These are phyloP conservation scores for Lithospermum erythrorhizon DNA, from an alignment of 257 asterid genomes.

Conservation along the genomic window DNA sequence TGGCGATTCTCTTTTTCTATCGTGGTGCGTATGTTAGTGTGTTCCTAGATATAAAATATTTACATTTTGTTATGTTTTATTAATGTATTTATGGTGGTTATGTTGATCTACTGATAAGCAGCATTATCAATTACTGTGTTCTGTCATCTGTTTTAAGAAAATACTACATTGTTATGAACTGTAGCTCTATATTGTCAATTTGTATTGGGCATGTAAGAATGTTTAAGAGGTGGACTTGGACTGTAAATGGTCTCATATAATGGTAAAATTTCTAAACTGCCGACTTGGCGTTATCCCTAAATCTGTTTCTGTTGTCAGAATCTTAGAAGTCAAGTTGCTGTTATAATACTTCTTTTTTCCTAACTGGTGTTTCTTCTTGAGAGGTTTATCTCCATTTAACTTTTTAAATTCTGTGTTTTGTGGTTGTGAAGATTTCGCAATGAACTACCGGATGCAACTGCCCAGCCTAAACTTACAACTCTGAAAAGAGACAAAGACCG, in stretches of 20 bases:
- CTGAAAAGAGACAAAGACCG: conserved; percentile 76
- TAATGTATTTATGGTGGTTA: background rate
- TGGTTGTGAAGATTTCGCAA: conserved; percentile 70
- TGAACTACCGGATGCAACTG: conserved; percentile 96
- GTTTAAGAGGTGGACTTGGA: background rate
- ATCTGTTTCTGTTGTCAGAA: too few relatives aligned
- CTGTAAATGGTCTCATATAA: background rate
- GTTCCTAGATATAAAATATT: too few relatives aligned
- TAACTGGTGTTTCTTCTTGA: background rate
- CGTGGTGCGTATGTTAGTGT: too few relatives aligned
- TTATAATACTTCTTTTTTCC: background rate
- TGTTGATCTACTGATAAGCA: background rate
- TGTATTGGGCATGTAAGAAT: background rate
- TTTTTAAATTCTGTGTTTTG: conserved; percentile 8
- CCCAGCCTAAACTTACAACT: conserved; percentile 80
- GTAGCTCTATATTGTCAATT: background rate
- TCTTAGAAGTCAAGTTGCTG: background rate
- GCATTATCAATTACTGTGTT: background rate
- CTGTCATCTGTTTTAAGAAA: background rate
- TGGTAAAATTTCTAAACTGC: too few relatives aligned
- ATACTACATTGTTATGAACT: background rate
- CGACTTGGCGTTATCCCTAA: too few relatives aligned
- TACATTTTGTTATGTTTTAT: too few relatives aligned
- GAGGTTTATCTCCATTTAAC: background rate
- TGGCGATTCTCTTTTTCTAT: background rate